A percentile compares a stretch with the other conserved stretches of the same genome.
Conservation (phyloP, 2,329 filamentous ascomycete species). For the Aspergillus clavatus region DNA sequence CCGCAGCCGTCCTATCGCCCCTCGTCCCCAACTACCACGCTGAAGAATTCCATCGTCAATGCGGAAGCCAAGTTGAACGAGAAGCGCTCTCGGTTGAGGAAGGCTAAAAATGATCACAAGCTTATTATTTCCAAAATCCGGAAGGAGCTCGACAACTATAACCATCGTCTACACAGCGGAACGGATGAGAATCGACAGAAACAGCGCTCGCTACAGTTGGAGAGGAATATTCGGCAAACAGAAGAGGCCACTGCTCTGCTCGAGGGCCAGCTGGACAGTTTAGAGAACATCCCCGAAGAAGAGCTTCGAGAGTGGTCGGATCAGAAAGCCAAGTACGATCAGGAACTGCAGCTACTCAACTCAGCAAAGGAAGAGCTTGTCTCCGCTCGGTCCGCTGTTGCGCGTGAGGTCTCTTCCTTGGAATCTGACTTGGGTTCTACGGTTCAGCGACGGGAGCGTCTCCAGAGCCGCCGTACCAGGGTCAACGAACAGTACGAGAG, state of each 20-base stretch:
- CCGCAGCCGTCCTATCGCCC: slow-evolving; percentile 57
- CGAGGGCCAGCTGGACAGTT: slow-evolving; percentile 49
- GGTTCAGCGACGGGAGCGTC: slow-evolving; percentile 56
- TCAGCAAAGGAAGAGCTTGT: slow-evolving; percentile 49
- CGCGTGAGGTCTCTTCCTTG: slow-evolving; percentile 49
- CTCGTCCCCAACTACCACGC: slow-evolving; percentile 59
- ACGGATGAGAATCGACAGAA: slow-evolving; percentile 59
- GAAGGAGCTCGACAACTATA: slow-evolving; percentile 58
- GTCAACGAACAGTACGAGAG: slow-evolving; percentile 59
- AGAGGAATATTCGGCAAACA: slow-evolving; percentile 58
- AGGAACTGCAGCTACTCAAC: slow-evolving; percentile 49
- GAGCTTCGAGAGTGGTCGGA: slow-evolving; percentile 50
- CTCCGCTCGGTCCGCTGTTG: slow-evolving; percentile 46
- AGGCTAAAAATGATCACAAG: slow-evolving; percentile 59
- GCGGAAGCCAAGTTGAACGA: slow-evolving; percentile 58
- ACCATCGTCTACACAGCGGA: slow-evolving; percentile 54
- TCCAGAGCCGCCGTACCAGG: slow-evolving; percentile 53
- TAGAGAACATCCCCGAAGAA: slow-evolving; percentile 55
- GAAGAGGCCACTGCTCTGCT: slow-evolving; percentile 57
- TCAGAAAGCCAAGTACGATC: slow-evolving; percentile 53
- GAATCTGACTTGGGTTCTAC: slow-evolving; percentile 50
- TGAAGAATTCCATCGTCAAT: slow-evolving; percentile 60
- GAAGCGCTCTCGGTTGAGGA: slow-evolving; percentile 54
- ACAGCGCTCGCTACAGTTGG: slow-evolving; percentile 57
- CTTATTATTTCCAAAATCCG: slow-evolving; percentile 53